These are phyloP conservation scores for Botryotinia calthae DNA, from an alignment of 2,329 filamentous ascomycete species.

Conservation along the genomic window DNA sequence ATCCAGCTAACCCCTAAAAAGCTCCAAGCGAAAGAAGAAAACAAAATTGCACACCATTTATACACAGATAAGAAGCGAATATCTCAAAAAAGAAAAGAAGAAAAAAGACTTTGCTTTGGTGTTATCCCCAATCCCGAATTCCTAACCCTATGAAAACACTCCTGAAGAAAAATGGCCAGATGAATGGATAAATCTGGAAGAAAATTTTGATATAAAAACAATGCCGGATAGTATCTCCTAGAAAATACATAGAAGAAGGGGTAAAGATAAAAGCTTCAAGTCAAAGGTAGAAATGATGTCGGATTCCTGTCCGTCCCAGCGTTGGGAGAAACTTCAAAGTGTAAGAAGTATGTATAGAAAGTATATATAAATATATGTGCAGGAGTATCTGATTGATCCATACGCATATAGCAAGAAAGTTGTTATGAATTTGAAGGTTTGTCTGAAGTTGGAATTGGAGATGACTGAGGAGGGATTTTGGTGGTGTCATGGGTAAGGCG, in stretches of 20 bases:
- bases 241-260: constrained; percentile 13
- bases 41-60: neutral
- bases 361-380: neutral
- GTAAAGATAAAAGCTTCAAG: neutral
- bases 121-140: neutral
- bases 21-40: neutral
- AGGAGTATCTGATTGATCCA: neutral
- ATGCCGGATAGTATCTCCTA: constrained; percentile 12
- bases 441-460: neutral
- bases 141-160: constrained; percentile 5
- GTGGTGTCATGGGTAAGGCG: neutral
- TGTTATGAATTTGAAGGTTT: neutral
- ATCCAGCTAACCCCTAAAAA: neutral
- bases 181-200: neutral
- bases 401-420: neutral
- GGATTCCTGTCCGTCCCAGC: neutral
- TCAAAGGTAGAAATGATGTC: neutral
- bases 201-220: constrained; percentile 7
- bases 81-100: neutral
- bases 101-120: neutral
- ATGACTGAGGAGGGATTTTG: neutral
- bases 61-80: constrained; percentile 8
- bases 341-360: constrained; percentile 7
- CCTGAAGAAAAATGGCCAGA: neutral
- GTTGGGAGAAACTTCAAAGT: neutral